Base-by-base conservation (phyloP, 2,329 filamentous ascomycete species). In the Hypoxylon sp. region DNA sequence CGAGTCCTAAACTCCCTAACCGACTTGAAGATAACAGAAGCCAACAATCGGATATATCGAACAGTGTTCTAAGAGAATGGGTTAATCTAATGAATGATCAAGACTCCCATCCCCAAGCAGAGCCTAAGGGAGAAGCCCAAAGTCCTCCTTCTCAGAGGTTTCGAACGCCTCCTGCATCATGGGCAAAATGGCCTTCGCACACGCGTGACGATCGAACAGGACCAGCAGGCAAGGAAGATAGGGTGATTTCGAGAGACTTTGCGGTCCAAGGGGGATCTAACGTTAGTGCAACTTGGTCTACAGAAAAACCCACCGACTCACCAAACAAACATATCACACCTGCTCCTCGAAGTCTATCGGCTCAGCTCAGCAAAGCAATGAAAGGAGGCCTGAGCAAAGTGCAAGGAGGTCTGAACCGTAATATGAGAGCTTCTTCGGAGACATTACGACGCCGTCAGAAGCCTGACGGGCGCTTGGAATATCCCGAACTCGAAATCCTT, bases 401-500 rank as follows among this genome's bases (percentile, higher is more conserved):
- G 17, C 40, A 44, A 22, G 40, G 17, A 22, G 20, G 40, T 44
- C 40, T 44, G 17, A 20, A 44, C 10, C 40, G 40, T n/a, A 22
- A 44, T 8, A 66, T 74, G 22, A 56, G 31, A 54, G 64, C 44
- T 31, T 63, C 55, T 14, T 50, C 56, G 8, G 44, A 60, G 25
- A 31, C 56, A 25, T 27, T 56, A 11, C 70, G 30, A 37, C 37
- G 46, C 17, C 54, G 50, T 6, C 64, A 27, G n/a, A 65, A 61
- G 35, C 31, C 50, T 13, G 59, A 68, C 17, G 61, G 70, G 14
- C 37, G 73, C 61, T 62, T 79, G 6, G 79, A 80, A 51, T 80
- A 80, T n/a, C 79, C 78, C 0, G 79, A 80, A 54, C 76, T 81
- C 6, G 78, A 81, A 59, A 74, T 80, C 37, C 72, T 78, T 42